phyloP scores from a whole-genome alignment of 169 alveolate genomes.

The Eimeria brunetti region DNA sequence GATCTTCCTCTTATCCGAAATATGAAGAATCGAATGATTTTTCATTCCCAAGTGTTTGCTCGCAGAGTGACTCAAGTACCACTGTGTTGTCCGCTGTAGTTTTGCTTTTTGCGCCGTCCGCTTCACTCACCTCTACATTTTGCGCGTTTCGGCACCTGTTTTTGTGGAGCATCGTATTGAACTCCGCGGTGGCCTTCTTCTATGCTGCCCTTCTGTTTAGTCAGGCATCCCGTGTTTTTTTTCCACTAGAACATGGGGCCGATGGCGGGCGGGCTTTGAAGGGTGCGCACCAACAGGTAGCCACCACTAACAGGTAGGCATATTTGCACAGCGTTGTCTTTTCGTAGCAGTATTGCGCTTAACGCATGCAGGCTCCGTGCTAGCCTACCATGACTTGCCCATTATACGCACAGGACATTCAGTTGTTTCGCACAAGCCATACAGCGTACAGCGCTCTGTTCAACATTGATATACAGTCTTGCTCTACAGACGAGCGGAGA shows the following conservation, averaged over 20 bases:
- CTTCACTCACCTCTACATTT: neutral
- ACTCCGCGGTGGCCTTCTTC: conserved; percentile 6
- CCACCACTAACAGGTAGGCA: neutral
- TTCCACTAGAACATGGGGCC: neutral
- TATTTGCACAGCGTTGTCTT: neutral
- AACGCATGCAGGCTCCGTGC: neutral
- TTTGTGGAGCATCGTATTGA: conserved; percentile 42
- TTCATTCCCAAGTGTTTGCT: neutral
- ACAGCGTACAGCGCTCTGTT: neutral
- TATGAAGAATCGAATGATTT: neutral
- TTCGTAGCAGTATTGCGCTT: neutral
- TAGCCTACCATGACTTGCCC: neutral
- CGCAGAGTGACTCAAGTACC: conserved; percentile 11
- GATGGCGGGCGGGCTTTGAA: neutral
- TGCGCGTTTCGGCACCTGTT: conserved; percentile 10
- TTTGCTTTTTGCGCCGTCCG: neutral
- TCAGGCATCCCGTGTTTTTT: conserved; percentile 48
- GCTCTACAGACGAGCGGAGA: neutral
- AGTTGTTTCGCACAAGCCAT: neutral
- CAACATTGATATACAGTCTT: neutral
- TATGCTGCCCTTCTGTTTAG: conserved; percentile 40
- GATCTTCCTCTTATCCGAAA: neutral
- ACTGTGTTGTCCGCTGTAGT: neutral
- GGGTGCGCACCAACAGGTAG: neutral
- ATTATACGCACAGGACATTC: neutral